phyloP scores from a whole-genome alignment of 768 basidiomycete genomes.

The Auriscalpium microsporum region DNA sequence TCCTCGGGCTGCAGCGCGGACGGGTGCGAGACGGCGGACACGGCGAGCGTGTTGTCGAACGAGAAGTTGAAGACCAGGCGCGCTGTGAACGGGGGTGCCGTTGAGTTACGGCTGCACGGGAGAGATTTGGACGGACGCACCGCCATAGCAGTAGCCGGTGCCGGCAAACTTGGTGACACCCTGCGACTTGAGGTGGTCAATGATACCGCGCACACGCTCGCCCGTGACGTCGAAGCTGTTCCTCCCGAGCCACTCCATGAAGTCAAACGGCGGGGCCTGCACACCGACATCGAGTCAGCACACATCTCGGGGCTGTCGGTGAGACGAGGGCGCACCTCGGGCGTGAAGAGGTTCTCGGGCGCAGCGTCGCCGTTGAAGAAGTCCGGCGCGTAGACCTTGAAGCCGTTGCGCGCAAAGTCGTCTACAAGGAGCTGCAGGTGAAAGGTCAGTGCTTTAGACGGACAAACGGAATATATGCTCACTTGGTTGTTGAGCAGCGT shows the following conservation, averaged over 20 bases:
- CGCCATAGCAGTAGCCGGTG: conserved; percentile 23
- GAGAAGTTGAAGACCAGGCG: conserved; percentile 28
- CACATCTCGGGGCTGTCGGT: background rate
- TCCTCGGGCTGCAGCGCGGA: conserved; percentile 33
- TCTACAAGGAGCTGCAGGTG: conserved; percentile 32
- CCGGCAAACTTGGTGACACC: conserved; percentile 23
- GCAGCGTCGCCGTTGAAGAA: conserved; percentile 20
- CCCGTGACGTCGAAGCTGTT: conserved; percentile 16
- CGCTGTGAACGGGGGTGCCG: background rate
- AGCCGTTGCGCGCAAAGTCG: conserved; percentile 34
- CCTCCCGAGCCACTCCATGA: conserved; percentile 1
- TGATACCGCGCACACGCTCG: conserved; percentile 16
- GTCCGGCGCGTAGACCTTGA: conserved; percentile 15
- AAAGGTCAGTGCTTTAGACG: too few relatives aligned
- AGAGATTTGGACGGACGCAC: conserved; percentile 1
- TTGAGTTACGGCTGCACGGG: background rate
- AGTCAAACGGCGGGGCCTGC: background rate
- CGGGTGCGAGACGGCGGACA: conserved; percentile 38
- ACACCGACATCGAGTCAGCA: background rate
- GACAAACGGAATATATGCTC: background rate
- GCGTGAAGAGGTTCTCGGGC: conserved; percentile 10
- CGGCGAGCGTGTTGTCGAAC: conserved; percentile 30
- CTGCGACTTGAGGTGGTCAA: conserved; percentile 21
- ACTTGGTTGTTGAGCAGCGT: conserved; percentile 26
- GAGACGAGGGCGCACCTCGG: conserved; percentile 9